These are phyloP conservation scores for Candida quercuum DNA, from an alignment of 805 yeast species.

Conservation along the genomic window DNA sequence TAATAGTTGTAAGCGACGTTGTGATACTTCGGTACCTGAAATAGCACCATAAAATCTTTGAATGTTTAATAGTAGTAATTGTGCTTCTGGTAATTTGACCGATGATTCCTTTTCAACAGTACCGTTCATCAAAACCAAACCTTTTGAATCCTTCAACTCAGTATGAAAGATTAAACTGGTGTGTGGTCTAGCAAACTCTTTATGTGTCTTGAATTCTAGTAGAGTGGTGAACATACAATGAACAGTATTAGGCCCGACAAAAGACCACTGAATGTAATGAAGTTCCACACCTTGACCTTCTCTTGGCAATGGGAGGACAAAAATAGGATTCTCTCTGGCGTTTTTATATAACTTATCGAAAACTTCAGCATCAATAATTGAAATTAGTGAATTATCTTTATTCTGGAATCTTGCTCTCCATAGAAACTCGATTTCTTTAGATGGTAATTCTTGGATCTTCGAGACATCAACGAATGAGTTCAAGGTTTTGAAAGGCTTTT, in stretches of 20 bases:
- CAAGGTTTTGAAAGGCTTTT: constrained; percentile 65
- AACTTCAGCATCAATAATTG: constrained; percentile 52
- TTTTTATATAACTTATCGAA: constrained; percentile 56
- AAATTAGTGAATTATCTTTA: constrained; percentile 56
- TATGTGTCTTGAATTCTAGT: constrained; percentile 86
- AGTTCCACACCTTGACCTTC: constrained; percentile 57
- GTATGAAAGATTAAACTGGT: constrained; percentile 85
- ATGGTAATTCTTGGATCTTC: constrained; percentile 51
- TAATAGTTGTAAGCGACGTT: constrained; percentile 52
- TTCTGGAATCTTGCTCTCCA: constrained; percentile 85
- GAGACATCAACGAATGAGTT: constrained; percentile 65
- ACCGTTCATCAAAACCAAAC: constrained; percentile 80
- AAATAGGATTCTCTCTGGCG: constrained; percentile 73
- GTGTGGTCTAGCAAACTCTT: constrained; percentile 92
- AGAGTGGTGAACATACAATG: constrained; percentile 90
- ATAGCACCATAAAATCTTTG: constrained; percentile 82
- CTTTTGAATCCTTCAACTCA: constrained; percentile 58
- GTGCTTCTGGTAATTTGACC: constrained; percentile 70
- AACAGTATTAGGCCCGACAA: constrained; percentile 75
- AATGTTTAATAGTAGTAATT: constrained; percentile 64
- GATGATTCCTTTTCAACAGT: constrained; percentile 66
- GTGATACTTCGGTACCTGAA: constrained; percentile 34
- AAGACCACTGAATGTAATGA: constrained; percentile 92
- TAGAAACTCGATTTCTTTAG: constrained; percentile 64
- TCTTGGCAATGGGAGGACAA: constrained; percentile 87